Evolutionary conservation across 192 early-diverging fungal species (phyloP).

Genomic region (Dissophora globulifera): DNA sequence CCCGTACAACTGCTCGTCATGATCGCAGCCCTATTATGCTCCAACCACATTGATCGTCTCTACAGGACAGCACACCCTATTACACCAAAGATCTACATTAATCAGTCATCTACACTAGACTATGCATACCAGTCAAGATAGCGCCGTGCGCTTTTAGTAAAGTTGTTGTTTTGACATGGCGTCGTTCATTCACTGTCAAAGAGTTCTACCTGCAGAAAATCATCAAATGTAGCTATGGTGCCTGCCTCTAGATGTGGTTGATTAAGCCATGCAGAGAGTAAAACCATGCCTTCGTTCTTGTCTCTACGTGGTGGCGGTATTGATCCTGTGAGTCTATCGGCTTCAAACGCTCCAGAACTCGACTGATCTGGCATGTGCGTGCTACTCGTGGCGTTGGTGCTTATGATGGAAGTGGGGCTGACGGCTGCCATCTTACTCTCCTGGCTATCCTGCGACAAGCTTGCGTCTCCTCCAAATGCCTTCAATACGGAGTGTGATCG

Average conservation of each 20-base stretch:
- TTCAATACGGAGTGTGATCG: conserved; percentile 5
- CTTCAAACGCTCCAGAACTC: no score
- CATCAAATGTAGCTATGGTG: conserved; percentile 44
- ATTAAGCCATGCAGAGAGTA: conserved; percentile 59
- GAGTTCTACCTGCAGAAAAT: conserved; percentile 54
- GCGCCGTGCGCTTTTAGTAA: no score
- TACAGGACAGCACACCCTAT: conserved; percentile 33
- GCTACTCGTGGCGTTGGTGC: no score
- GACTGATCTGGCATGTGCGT: no score
- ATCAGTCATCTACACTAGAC: background rate
- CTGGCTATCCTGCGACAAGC: no score
- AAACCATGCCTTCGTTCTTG: conserved; percentile 53
- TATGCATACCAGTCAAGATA: background rate
- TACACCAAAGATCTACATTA: conserved; percentile 36
- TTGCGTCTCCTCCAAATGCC: background rate
- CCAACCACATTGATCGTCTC: conserved; percentile 59
- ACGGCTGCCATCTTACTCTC: no score
- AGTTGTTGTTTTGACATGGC: background rate
- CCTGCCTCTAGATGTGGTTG: conserved; percentile 48
- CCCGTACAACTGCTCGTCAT: conserved; percentile 55
- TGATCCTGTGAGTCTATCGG: background rate
- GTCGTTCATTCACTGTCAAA: conserved; percentile 16
- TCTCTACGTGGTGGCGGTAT: conserved; percentile 23
- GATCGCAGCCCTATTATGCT: conserved; percentile 56
- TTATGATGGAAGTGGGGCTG: no score